Evolutionary conservation across 768 basidiomycete species (phyloP).

Genomic region (Lactarius deliciosus): DNA sequence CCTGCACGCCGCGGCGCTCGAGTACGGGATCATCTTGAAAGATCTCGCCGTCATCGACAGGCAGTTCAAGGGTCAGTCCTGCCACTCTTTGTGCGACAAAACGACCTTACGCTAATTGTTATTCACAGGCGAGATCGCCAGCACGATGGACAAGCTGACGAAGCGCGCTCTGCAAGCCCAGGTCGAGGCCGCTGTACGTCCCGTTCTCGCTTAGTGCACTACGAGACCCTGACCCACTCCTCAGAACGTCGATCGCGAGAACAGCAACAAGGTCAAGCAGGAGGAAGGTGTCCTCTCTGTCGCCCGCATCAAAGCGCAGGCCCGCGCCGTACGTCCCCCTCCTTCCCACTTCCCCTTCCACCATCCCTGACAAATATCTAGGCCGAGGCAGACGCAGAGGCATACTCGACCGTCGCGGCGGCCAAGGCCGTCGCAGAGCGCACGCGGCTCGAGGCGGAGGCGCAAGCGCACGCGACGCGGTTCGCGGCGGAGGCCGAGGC

Average conservation of each 20-base stretch:
- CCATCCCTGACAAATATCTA: too few species aligned
- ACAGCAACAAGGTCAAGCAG: constrained; percentile 84
- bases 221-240: constrained; percentile 1
- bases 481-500: constrained; percentile 75
- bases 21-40: constrained; percentile 81
- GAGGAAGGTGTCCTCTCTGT: constrained; percentile 79
- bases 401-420: constrained; percentile 69
- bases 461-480: constrained; percentile 75
- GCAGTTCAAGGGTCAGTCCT: constrained; percentile 65
- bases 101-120: background rate
- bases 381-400: constrained; percentile 73
- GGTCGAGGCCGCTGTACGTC: constrained; percentile 75
- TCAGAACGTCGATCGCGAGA: constrained; percentile 83
- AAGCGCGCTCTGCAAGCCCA: constrained; percentile 83
- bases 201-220: background rate
- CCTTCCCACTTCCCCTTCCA: too few species aligned
- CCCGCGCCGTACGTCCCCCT: constrained; percentile 46
- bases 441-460: constrained; percentile 68
- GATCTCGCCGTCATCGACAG: constrained; percentile 86
- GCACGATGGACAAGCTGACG: constrained; percentile 83
- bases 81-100: background rate
- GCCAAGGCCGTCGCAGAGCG: constrained; percentile 72
- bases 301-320: constrained; percentile 70
- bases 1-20: constrained; percentile 74
- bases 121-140: constrained; percentile 62